Evolutionary conservation across 1,139 yeast species (phyloP).

Genomic region (Eremothecium sinecaudum): DNA sequence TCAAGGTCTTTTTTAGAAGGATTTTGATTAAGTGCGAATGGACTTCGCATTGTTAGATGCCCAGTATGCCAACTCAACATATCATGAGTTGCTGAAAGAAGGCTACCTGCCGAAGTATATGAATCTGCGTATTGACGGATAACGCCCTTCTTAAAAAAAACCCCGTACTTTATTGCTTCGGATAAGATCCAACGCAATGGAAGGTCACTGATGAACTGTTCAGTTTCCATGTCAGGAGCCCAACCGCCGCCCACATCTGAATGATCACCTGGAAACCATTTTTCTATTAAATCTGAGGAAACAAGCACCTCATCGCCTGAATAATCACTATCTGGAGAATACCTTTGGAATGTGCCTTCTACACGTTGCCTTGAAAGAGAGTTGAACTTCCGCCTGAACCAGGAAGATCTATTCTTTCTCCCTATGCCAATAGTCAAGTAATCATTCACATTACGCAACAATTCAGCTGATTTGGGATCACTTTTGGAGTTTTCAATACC

Average conservation of each 20-base stretch:
- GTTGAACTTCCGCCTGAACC: conserved; percentile 5
- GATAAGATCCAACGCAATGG: conserved; percentile 52
- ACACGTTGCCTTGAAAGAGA: conserved; percentile 6
- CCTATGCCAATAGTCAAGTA: conserved; percentile 4
- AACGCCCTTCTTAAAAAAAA: conserved; percentile 36
- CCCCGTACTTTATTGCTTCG: conserved; percentile 44
- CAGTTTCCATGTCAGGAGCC: conserved; percentile 34
- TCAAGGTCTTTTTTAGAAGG: conserved; percentile 3
- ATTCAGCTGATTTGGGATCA: conserved; percentile 3
- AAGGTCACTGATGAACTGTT: conserved; percentile 37
- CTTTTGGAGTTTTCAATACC: conserved; percentile 1
- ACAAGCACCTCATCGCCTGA: conserved; percentile 6
- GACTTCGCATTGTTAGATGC: conserved; percentile 8
- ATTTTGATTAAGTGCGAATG: conserved; percentile 1
- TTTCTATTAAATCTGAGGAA: conserved; percentile 38
- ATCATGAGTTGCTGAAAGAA: conserved; percentile 44
- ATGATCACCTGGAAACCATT: conserved; percentile 62
- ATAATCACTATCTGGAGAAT: conserved; percentile 7
- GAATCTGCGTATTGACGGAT: conserved; percentile 35
- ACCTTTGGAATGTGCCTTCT: conserved; percentile 5
- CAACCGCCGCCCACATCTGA: conserved; percentile 62
- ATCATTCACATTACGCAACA: conserved; percentile 5
- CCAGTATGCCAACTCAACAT: conserved; percentile 28
- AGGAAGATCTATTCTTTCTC: conserved; percentile 1
- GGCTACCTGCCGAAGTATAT: conserved; percentile 34